phyloP scores from a whole-genome alignment of 1,139 yeast species.

The Eremothecium gossypii region DNA sequence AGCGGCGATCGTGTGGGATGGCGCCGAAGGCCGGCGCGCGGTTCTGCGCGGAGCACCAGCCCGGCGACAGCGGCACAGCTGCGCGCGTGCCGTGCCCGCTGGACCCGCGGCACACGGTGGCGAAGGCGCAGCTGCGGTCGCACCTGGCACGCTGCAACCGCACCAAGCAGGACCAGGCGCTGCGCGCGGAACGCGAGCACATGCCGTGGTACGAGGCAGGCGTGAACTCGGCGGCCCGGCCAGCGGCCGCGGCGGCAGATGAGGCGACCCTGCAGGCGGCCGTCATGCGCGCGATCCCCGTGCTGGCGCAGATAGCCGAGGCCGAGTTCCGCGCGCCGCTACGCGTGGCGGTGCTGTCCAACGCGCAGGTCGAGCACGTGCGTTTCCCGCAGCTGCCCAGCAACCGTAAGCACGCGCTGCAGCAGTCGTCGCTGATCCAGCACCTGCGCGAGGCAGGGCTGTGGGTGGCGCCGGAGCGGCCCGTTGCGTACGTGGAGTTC shows the following conservation, averaged over 20 bases:
- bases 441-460: conserved; percentile 40
- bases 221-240: conserved; percentile 15
- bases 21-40: conserved; percentile 11
- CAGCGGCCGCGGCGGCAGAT: neutral
- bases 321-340: conserved; percentile 17
- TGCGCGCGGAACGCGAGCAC: conserved; percentile 35
- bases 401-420: conserved; percentile 68
- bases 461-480: conserved; percentile 2
- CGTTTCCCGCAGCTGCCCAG: conserved; percentile 38
- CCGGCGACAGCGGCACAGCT: neutral
- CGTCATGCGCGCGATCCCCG: neutral
- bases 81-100: conserved; percentile 57
- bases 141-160: conserved; percentile 61
- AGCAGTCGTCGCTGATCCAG: conserved; percentile 74
- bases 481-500: conserved; percentile 52
- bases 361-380: conserved; percentile 23
- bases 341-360: conserved; percentile 21
- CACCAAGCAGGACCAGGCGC: conserved; percentile 28
- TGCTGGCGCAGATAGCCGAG: conserved; percentile 24
- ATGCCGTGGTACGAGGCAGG: conserved; percentile 17
- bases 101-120: conserved; percentile 66
- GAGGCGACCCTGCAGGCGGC: neutral
- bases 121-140: conserved; percentile 45
- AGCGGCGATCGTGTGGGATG: conserved; percentile 27
- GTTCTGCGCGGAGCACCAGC: conserved; percentile 23